Conservation (phyloP, 2,329 filamentous ascomycete species). For the Plenodomus biglobosus region DNA sequence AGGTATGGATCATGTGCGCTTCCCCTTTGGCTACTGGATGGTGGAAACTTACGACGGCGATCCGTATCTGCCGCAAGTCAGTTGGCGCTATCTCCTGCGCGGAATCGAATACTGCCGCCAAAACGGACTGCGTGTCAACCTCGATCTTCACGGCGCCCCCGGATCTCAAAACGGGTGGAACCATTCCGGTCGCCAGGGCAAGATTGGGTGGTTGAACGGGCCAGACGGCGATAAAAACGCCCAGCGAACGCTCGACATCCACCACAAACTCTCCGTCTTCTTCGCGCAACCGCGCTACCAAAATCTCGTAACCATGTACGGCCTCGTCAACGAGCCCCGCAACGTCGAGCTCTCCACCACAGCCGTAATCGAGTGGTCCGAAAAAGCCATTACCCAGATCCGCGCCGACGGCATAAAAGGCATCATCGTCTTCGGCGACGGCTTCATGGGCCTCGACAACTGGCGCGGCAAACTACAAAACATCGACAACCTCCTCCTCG, state of each 20-base stretch:
- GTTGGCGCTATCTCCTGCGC: constrained; percentile 91
- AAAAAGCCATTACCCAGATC: constrained; percentile 69
- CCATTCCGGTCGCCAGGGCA: constrained; percentile 81
- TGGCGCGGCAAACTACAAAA: constrained; percentile 83
- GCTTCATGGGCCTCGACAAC: constrained; percentile 86
- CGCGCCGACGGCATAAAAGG: constrained; percentile 73
- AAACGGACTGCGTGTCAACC: constrained; percentile 86
- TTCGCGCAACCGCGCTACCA: constrained; percentile 92
- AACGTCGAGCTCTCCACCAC: constrained; percentile 68
- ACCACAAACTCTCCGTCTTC: constrained; percentile 84
- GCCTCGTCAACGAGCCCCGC: constrained; percentile 88
- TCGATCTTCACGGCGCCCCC: constrained; percentile 88
- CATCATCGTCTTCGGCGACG: constrained; percentile 86
- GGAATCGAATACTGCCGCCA: constrained; percentile 93
- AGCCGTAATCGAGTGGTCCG: constrained; percentile 78
- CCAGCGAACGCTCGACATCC: constrained; percentile 80
- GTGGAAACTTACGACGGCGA: constrained; percentile 82
- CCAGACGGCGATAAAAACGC: constrained; percentile 76
- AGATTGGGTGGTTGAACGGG: constrained; percentile 89
- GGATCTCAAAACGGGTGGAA: constrained; percentile 98
- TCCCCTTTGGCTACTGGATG: constrained; percentile 95
- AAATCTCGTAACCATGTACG: constrained; percentile 90
- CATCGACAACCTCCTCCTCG: constrained; percentile 76
- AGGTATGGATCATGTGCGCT: constrained; percentile 94
- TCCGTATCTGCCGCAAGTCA: constrained; percentile 81